A percentile compares a stretch with the other conserved stretches of the same genome.
phyloP scores from a whole-genome alignment of 345 rosid species.

The Orychophragmus violaceus region DNA sequence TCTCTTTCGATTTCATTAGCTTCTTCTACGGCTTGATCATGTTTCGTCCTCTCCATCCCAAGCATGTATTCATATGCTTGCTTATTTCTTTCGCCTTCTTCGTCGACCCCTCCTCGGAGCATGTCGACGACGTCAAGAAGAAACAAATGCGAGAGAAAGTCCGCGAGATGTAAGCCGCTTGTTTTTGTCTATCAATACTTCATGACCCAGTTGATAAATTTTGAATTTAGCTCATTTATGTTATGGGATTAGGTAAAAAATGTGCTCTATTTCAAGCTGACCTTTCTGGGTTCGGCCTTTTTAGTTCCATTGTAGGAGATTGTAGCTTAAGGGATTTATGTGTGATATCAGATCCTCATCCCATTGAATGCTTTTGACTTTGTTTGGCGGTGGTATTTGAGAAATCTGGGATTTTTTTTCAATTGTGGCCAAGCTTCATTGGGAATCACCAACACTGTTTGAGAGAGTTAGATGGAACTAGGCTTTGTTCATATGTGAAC shows the following conservation, averaged over 20 bases:
- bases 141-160: slow-evolving; percentile 71
- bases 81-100: slow-evolving; percentile 34
- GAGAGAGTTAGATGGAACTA: background rate
- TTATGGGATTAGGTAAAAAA: background rate
- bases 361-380: background rate
- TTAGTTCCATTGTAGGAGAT: background rate
- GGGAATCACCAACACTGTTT: background rate
- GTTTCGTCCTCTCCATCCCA: background rate
- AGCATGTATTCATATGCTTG: slow-evolving; percentile 36
- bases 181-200: background rate
- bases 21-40: background rate
- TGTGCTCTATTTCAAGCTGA: background rate
- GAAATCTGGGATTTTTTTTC: background rate
- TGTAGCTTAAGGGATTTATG: background rate
- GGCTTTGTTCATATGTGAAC: background rate
- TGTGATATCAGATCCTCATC: background rate
- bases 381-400: background rate
- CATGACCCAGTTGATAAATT: background rate
- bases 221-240: background rate
- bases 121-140: slow-evolving; percentile 47
- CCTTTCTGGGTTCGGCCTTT: background rate
- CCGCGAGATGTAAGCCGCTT: slow-evolving; percentile 57
- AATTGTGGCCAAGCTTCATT: background rate
- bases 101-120: slow-evolving; percentile 36
- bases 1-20: background rate